phyloP scores from a whole-genome alignment of 768 basidiomycete species.

The Boletus subparvulus region DNA sequence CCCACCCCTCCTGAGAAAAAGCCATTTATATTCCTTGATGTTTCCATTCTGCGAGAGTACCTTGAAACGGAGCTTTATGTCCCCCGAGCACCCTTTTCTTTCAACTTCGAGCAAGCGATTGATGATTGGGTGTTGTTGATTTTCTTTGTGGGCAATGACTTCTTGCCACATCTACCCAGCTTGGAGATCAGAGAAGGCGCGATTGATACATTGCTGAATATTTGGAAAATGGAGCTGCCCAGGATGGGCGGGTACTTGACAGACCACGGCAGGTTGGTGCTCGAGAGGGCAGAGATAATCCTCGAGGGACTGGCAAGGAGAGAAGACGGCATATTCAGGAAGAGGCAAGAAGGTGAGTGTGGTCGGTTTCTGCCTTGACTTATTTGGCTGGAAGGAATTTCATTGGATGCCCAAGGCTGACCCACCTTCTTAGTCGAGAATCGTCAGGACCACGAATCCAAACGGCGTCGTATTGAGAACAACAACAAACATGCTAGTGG shows the following conservation, averaged over 20 bases:
- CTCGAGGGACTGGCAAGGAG: conserved; percentile 90
- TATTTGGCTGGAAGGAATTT: conserved; percentile 2
- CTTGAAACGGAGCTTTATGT: conserved; percentile 94
- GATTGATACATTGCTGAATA: conserved; percentile 93
- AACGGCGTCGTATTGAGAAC: conserved; percentile 73
- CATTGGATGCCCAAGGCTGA: conserved; percentile 14
- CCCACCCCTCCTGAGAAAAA: conserved; percentile 61
- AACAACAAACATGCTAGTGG: conserved; percentile 43
- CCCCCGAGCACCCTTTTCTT: conserved; percentile 73
- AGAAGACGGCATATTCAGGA: conserved; percentile 95
- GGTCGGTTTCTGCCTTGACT: conserved; percentile 12
- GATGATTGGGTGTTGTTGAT: conserved; percentile 99
- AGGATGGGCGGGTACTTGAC: conserved; percentile 98
- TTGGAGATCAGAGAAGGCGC: conserved; percentile 99
- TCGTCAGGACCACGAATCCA: conserved; percentile 88
- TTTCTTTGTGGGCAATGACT: conserved; percentile 99
- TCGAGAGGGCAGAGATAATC: conserved; percentile 88
- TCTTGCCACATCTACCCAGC: conserved; percentile 92
- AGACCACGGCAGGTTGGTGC: conserved; percentile 85
- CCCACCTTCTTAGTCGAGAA: conserved; percentile 67
- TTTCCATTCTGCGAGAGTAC: conserved; percentile 93
- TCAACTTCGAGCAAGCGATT: conserved; percentile 93
- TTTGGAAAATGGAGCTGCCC: conserved; percentile 92
- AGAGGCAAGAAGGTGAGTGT: conserved; percentile 84
- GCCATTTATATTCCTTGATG: conserved; percentile 99